These are phyloP conservation scores for Phytophthora niederhauseri DNA, from an alignment of 352 stramenopile genomes.

Conservation along the genomic window DNA sequence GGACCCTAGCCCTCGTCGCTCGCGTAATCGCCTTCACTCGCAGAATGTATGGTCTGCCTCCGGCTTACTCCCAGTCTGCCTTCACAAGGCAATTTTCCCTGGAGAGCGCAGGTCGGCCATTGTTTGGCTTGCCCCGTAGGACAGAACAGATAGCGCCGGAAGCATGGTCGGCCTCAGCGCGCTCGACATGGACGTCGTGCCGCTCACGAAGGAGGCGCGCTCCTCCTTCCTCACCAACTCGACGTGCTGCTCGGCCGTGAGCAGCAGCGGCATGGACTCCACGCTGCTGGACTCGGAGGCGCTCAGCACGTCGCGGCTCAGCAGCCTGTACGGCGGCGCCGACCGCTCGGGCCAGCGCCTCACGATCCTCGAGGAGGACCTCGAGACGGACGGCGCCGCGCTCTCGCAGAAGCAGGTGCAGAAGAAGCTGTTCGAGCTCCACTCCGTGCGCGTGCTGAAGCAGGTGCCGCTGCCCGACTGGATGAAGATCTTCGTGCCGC, in stretches of 20 bases:
- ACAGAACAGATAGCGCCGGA: constrained; percentile 15
- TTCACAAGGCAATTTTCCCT: constrained; percentile 31
- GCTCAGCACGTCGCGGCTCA: constrained; percentile 41
- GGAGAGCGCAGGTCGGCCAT: constrained; percentile 9
- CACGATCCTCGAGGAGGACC: constrained; percentile 41
- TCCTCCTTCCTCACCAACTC: constrained; percentile 57
- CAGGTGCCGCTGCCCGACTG: constrained; percentile 68
- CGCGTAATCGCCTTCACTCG: constrained; percentile 24
- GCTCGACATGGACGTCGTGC: constrained; percentile 21
- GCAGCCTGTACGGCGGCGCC: constrained; percentile 39
- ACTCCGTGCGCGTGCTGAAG: constrained; percentile 63
- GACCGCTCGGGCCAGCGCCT: constrained; percentile 27
- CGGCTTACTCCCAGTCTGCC: constrained; percentile 19
- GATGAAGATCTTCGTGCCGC: constrained; percentile 82
- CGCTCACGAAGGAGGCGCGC: constrained; percentile 41
- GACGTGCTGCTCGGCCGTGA: constrained; percentile 52
- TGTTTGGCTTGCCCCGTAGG: background rate
- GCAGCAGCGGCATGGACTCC: constrained; percentile 36
- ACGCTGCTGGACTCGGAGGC: constrained; percentile 45
- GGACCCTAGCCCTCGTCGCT: constrained; percentile 10
- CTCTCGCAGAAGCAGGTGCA: constrained; percentile 54
- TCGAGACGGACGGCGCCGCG: constrained; percentile 27
- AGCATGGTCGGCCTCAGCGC: constrained; percentile 22
- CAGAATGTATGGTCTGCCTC: constrained; percentile 12
- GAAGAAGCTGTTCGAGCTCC: constrained; percentile 54